A percentile compares a stretch with the other conserved stretches of the same genome.
Conservation (phyloP, 1,139 yeast species). For the Yamadazyma blattariae region DNA sequence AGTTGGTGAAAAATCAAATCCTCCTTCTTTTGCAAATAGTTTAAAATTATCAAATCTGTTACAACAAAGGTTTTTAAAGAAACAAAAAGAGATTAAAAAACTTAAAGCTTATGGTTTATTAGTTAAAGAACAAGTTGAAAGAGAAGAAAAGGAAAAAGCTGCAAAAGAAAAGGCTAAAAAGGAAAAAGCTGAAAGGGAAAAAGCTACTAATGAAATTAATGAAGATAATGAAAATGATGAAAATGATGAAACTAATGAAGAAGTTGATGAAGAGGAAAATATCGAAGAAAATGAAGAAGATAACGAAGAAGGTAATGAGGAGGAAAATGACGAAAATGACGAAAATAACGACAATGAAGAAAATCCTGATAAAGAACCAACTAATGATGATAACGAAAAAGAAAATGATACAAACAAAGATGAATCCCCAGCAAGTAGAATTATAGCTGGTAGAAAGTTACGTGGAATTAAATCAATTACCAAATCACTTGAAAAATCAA, state of each 20-base stretch:
- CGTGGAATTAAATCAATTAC: too few relatives aligned
- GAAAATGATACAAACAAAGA: too few relatives aligned
- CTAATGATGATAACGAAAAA: background rate
- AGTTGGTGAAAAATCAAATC: constrained; percentile 50
- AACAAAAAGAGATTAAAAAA: constrained; percentile 9
- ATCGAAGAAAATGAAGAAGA: background rate
- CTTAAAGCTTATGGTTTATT: background rate
- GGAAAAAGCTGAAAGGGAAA: background rate
- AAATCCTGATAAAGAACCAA: background rate
- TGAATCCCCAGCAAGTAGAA: too few relatives aligned
- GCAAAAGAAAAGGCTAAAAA: background rate
- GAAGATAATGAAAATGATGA: background rate
- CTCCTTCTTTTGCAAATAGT: constrained; percentile 76
- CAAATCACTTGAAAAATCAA: background rate
- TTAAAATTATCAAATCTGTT: constrained; percentile 27
- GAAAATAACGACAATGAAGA: constrained; percentile 6
- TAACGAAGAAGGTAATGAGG: constrained; percentile 5
- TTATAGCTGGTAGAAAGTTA: too few relatives aligned
- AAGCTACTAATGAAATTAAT: background rate
- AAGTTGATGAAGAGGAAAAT: background rate
- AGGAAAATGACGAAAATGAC: constrained; percentile 1
- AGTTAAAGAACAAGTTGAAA: too few relatives aligned
- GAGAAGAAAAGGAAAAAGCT: background rate
- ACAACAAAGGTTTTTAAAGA: constrained; percentile 9
- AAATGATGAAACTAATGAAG: background rate